Conservation (phyloP, 2,329 filamentous ascomycete genomes). For the Diaporthe sp. region DNA sequence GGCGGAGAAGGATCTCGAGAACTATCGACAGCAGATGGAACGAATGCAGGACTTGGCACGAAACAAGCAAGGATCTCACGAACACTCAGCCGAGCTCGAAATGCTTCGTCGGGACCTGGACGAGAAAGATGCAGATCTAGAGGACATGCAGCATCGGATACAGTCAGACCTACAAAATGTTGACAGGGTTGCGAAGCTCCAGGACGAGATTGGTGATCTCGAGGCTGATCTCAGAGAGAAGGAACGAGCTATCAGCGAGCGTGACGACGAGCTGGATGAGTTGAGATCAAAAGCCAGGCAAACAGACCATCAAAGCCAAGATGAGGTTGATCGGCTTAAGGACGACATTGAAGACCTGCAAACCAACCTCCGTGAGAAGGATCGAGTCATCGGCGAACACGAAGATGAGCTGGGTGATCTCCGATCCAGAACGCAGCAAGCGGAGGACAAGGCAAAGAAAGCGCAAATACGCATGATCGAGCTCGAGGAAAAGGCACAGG, state of each 20-base stretch:
- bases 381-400: slow-evolving; percentile 68
- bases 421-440: slow-evolving; percentile 60
- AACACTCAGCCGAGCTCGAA: slow-evolving; percentile 72
- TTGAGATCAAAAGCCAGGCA: slow-evolving; percentile 69
- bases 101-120: slow-evolving; percentile 69
- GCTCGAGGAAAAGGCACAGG: slow-evolving; percentile 69
- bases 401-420: slow-evolving; percentile 66
- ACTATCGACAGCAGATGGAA: slow-evolving; percentile 83
- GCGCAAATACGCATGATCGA: slow-evolving; percentile 64
- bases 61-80: slow-evolving; percentile 79
- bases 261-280: slow-evolving; percentile 80
- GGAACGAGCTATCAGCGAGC: slow-evolving; percentile 78
- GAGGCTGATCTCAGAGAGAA: slow-evolving; percentile 83
- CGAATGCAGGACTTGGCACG: slow-evolving; percentile 88
- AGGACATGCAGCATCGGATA: slow-evolving; percentile 72
- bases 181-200: slow-evolving; percentile 75
- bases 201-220: slow-evolving; percentile 81
- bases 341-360: slow-evolving; percentile 69
- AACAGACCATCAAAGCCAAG: slow-evolving; percentile 58
- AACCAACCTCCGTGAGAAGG: slow-evolving; percentile 68
- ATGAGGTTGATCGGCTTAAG: slow-evolving; percentile 55
- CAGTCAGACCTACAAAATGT: slow-evolving; percentile 68
- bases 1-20: slow-evolving; percentile 89
- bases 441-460: slow-evolving; percentile 71
- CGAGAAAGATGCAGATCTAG: slow-evolving; percentile 71